Percentiles rank a stretch among this genome's conserved stretches.
These are phyloP conservation scores for Raddia distichophylla DNA, from an alignment of 176 grass and related monocot species.

Conservation along the genomic window DNA sequence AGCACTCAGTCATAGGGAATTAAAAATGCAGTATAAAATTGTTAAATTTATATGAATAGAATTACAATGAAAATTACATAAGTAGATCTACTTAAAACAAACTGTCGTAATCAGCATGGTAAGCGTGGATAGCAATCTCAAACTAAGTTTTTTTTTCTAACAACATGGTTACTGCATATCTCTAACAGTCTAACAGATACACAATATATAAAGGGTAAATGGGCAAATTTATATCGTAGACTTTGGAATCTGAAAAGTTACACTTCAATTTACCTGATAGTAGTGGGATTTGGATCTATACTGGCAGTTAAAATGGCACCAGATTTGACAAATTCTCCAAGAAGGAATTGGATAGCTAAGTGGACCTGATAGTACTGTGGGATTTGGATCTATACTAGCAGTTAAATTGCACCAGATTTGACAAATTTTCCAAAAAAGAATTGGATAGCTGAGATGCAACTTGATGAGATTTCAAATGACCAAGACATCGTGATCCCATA, in stretches of 20 bases:
- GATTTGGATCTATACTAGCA: slow-evolving; percentile 7
- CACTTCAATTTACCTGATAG: not conserved
- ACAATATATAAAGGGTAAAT: not conserved
- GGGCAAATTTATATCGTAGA: not conserved
- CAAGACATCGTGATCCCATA: slow-evolving; percentile 15
- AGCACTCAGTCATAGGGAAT: not conserved
- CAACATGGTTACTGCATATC: not conserved
- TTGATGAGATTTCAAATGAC: not conserved
- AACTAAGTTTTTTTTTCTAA: not conserved
- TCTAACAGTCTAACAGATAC: not conserved
- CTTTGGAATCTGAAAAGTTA: not conserved
- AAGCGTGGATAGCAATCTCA: not conserved
- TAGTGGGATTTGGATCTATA: slow-evolving; percentile 18
- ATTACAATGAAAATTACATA: not conserved
- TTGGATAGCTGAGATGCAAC: not conserved
- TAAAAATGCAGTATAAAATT: not conserved
- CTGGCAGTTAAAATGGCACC: not conserved
- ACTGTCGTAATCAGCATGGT: not conserved
- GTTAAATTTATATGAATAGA: not conserved
- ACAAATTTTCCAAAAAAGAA: not conserved
- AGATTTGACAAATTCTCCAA: not conserved
- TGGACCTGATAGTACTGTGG: not conserved
- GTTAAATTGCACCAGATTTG: not conserved
- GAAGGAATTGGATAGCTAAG: not conserved
- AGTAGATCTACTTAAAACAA: not conserved